Evolutionary conservation across 2,329 filamentous ascomycete genomes (phyloP), one percentile per base, ranked within the genome.

Genomic region (Pseudohalonectria lignicola): DNA sequence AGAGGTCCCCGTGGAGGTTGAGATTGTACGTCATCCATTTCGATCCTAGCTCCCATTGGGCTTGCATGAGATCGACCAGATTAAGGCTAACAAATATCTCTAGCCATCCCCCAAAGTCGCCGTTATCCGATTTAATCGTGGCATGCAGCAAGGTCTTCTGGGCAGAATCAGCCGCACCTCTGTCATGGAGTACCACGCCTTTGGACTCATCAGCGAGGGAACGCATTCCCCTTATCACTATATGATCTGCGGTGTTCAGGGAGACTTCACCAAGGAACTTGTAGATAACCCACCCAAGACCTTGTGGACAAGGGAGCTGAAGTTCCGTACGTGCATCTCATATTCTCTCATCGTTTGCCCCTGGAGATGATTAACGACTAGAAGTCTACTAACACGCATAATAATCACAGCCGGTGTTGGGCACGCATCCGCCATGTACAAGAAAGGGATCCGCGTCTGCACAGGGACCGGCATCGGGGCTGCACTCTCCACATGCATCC

Each of bases 151-250:
- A 46, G 59, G 60, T 15, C 58, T 62, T 12, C 51, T 63, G 3
- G 59, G 58, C 6, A 48, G 60, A 23, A 62, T 63, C 49, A 59
- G 57, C 46, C 57, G 59, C 30, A 61, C 58, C 4, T 62, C 59
- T 4, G 51, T 63, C 37, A 62, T 63, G 60, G 60, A 63, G 43
- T 63, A 62, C 45, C 60, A 63, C 35, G 59, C 59, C 9, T 62
- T 63, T 39, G 60, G 60, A 9, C 61, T 61, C 42, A 61, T 63
- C 45, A 61, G 57, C 47, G 58, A 61, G 45, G 57, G 59, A 17
- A 51, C 49, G 7, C 54, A 57, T 26, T 53, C 59, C 12, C 31
- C 31, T 2, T 52, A 46, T 44, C 59, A 63, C 45, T 63, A 62
- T 47, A 60, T 63, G 57, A 61, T 62, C 30, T 63, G 60, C 42